Conservation (phyloP, 2,329 filamentous ascomycete genomes). For the Phialophora chinensis region DNA sequence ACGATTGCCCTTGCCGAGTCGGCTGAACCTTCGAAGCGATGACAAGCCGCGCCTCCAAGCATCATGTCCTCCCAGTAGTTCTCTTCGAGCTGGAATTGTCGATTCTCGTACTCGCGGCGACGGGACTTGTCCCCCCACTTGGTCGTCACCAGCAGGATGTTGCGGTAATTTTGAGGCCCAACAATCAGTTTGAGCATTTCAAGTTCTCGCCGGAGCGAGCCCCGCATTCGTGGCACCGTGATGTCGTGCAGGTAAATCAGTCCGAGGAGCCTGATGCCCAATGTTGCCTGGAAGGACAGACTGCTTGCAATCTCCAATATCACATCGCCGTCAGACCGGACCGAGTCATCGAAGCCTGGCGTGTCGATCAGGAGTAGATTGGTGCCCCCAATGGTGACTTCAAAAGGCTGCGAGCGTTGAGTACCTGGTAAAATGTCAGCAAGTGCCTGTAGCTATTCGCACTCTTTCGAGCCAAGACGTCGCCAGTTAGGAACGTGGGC, state of each 20-base stretch:
- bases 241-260: conserved; percentile 2
- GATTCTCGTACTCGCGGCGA: neutral
- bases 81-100: conserved; percentile 1
- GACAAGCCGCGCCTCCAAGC: neutral
- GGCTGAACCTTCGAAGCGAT: conserved; percentile 1
- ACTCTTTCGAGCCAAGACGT: neutral
- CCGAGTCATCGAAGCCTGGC: neutral
- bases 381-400: conserved; percentile 1
- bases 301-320: conserved; percentile 1
- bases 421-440: neutral
- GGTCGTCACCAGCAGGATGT: neutral
- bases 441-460: neutral
- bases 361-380: neutral
- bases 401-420: neutral
- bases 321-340: neutral
- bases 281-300: neutral
- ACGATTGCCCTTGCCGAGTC: neutral
- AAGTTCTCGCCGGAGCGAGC: neutral
- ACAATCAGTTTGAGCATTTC: conserved; percentile 1
- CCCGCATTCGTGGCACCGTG: neutral
- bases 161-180: neutral
- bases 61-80: neutral
- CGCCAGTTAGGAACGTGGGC: neutral
- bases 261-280: neutral
- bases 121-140: conserved; percentile 1